These are phyloP conservation scores for Chaetomiaceae sp. DNA, from an alignment of 2,329 filamentous ascomycete genomes.

Conservation along the genomic window DNA sequence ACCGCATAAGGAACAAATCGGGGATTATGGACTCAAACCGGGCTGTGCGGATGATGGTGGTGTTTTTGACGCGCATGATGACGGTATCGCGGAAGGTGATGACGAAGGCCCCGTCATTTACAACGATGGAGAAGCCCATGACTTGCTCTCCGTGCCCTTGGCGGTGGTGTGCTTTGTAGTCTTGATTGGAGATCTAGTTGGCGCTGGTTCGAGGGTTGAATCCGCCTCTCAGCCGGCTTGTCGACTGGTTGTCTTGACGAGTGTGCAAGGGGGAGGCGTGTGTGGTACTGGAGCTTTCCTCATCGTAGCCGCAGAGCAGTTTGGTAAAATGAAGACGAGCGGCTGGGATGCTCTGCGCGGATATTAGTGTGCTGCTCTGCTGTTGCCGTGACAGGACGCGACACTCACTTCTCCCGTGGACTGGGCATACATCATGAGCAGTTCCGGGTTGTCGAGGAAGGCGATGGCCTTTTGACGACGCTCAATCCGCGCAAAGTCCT, in stretches of 20 bases:
- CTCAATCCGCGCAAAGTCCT: conserved; percentile 41
- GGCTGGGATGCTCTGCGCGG: conserved; percentile 46
- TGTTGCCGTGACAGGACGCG: not conserved
- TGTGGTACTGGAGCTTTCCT: conserved; percentile 20
- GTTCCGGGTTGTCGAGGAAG: conserved; percentile 53
- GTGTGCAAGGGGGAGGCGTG: not conserved
- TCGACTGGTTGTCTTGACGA: not conserved
- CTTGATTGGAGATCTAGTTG: not conserved
- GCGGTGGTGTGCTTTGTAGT: too few relatives aligned
- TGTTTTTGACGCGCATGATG: too few relatives aligned
- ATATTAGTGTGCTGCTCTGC: not conserved
- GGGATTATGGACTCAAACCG: too few relatives aligned
- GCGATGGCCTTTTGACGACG: conserved; percentile 47
- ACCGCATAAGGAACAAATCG: too few relatives aligned
- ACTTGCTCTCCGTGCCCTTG: too few relatives aligned
- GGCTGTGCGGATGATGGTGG: too few relatives aligned
- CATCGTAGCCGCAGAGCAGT: conserved; percentile 51
- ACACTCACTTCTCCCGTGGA: conserved; percentile 49
- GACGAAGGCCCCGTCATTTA: too few relatives aligned
- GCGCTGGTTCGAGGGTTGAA: not conserved
- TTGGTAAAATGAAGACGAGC: conserved; percentile 54
- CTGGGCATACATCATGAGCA: conserved; percentile 56
- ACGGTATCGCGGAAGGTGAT: too few relatives aligned
- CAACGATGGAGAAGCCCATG: too few relatives aligned
- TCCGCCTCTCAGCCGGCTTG: not conserved